Conservation (phyloP, 2,329 filamentous ascomycete genomes). For the Fusarium cyanostomum region DNA sequence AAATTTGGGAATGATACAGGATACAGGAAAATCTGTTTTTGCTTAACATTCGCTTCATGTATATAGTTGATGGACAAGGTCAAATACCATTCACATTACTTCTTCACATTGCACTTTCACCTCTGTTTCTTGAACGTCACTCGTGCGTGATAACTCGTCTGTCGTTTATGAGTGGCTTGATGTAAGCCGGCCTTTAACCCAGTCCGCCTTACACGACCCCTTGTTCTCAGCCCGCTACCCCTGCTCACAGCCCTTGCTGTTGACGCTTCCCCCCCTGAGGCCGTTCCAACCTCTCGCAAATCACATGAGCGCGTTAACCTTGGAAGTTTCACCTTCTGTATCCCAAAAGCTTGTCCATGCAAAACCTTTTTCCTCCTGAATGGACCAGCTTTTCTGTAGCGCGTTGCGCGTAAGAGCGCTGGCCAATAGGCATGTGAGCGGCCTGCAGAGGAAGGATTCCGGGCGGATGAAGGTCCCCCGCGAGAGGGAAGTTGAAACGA, state of each 20-base stretch:
- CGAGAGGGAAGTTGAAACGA: slow-evolving; percentile 6
- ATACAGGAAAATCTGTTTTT: slow-evolving; percentile 31
- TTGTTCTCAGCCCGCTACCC: slow-evolving; percentile 16
- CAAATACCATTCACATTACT: slow-evolving; percentile 20
- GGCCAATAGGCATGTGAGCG: slow-evolving; percentile 15
- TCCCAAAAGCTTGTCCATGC: background rate
- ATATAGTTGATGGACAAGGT: slow-evolving; percentile 27
- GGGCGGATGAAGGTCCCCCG: slow-evolving; percentile 13
- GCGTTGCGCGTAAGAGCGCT: background rate
- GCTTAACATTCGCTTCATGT: slow-evolving; percentile 33
- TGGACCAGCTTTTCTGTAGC: background rate
- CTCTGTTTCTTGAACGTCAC: background rate
- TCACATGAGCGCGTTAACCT: slow-evolving; percentile 1
- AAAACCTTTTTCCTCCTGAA: background rate
- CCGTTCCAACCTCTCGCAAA: slow-evolving; percentile 8
- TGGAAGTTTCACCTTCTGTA: slow-evolving; percentile 3
- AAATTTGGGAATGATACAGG: slow-evolving; percentile 35
- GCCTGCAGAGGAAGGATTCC: slow-evolving; percentile 28
- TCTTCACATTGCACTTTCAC: background rate
- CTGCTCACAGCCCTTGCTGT: slow-evolving; percentile 12
- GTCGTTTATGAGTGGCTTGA: background rate
- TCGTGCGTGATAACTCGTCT: background rate
- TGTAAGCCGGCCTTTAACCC: background rate
- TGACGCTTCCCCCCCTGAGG: slow-evolving; percentile 1
- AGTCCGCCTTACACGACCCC: slow-evolving; percentile 12